Conservation (phyloP, 257 asterid genomes). For the Scutellaria baicalensis region DNA sequence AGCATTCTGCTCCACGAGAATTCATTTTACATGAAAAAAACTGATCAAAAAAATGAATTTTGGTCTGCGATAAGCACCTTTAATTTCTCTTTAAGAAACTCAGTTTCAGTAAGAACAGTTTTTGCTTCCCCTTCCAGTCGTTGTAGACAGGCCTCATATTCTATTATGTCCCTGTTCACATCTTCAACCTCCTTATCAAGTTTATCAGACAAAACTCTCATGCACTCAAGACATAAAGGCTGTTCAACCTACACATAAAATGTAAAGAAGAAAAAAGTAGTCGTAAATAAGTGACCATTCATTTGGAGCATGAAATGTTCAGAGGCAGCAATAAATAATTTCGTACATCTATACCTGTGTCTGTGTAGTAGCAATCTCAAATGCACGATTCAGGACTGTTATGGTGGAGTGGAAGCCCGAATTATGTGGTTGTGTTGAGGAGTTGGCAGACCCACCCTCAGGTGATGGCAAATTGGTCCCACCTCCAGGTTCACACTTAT, state of each 20-base stretch:
- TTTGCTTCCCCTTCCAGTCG: slow-evolving; percentile 88
- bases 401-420: slow-evolving; percentile 90
- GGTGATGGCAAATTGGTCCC: slow-evolving; percentile 52
- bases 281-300: background rate
- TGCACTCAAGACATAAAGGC: slow-evolving; percentile 96
- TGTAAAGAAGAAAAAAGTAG: background rate
- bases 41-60: background rate
- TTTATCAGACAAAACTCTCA: slow-evolving; percentile 86
- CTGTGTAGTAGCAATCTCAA: slow-evolving; percentile 85
- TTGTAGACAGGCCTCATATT: slow-evolving; percentile 88
- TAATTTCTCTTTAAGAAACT: slow-evolving; percentile 84
- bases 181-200: slow-evolving; percentile 98
- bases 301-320: background rate
- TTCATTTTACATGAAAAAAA: background rate
- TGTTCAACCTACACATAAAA: slow-evolving; percentile 69
- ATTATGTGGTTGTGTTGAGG: slow-evolving; percentile 54
- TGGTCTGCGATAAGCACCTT: slow-evolving; percentile 47
- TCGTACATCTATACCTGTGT: slow-evolving; percentile 43
- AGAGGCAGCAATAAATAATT: background rate
- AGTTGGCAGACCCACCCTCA: slow-evolving; percentile 41
- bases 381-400: slow-evolving; percentile 81
- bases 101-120: slow-evolving; percentile 75
- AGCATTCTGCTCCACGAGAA: background rate
- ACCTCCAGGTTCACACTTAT: slow-evolving; percentile 59
- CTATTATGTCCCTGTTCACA: slow-evolving; percentile 71